phyloP scores from a whole-genome alignment of 2,329 filamentous ascomycete species.

The Botrytis aclada region DNA sequence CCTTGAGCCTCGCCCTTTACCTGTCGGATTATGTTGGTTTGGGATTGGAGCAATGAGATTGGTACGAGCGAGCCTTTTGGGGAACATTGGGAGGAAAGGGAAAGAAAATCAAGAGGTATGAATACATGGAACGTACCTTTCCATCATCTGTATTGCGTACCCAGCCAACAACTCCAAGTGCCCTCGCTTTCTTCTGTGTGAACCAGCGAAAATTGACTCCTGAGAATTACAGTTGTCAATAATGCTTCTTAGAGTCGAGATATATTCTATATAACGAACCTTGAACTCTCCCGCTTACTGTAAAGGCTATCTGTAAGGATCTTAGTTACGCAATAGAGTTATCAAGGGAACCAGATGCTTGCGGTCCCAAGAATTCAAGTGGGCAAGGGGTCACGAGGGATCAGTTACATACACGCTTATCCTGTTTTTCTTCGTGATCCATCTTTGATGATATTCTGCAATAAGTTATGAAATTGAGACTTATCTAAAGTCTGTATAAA shows the following conservation, averaged over 20 bases:
- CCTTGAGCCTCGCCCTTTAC: slow-evolving; percentile 91
- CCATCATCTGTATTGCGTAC: slow-evolving; percentile 56
- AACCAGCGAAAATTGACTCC: slow-evolving; percentile 43
- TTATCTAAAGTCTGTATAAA: background rate
- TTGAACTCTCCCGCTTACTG: slow-evolving; percentile 7
- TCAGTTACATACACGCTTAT: background rate
- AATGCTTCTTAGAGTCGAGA: background rate
- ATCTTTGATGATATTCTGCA: background rate
- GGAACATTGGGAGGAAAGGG: background rate
- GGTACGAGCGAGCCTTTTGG: too few relatives aligned
- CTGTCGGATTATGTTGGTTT: slow-evolving; percentile 43
- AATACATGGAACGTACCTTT: slow-evolving; percentile 43
- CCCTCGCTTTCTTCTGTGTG: slow-evolving; percentile 49
- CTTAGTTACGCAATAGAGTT: background rate
- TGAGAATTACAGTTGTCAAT: background rate
- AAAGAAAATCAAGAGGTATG: background rate
- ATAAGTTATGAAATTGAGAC: background rate
- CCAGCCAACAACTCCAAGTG: slow-evolving; percentile 57
- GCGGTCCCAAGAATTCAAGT: background rate
- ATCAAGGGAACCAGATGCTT: background rate
- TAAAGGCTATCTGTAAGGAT: slow-evolving; percentile 6
- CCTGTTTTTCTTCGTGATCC: background rate
- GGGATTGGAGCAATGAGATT: background rate
- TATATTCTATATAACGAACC: background rate
- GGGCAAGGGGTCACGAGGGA: background rate